Evolutionary conservation across 805 yeast species (phyloP).

Genomic region (Wickerhamiella allomyrinae): DNA sequence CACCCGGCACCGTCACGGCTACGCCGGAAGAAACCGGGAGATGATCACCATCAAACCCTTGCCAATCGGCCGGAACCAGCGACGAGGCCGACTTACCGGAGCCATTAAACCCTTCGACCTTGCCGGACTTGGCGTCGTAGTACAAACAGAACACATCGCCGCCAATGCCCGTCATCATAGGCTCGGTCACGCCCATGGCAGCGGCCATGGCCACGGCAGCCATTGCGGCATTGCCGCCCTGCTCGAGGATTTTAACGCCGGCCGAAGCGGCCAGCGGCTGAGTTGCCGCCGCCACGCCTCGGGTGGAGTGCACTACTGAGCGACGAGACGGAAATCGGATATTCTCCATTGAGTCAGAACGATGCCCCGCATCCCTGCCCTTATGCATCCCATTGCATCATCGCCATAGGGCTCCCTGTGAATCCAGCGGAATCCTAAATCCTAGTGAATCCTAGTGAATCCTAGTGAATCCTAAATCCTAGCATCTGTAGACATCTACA

Average conservation of each 20-base stretch:
- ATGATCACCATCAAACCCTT: conserved; percentile 31
- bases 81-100: conserved; percentile 53
- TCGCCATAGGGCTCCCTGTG: no score
- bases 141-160: conserved; percentile 42
- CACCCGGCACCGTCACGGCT: conserved; percentile 63
- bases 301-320: conserved; percentile 57
- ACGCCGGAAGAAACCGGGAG: conserved; percentile 41
- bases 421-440: no score
- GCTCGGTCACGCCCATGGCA: conserved; percentile 27
- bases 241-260: conserved; percentile 45
- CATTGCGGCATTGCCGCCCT: conserved; percentile 50
- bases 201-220: conserved; percentile 33
- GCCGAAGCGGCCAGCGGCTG: conserved; percentile 71
- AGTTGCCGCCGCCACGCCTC: conserved; percentile 60
- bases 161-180: conserved; percentile 29
- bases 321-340: conserved; percentile 39
- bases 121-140: conserved; percentile 35
- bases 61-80: conserved; percentile 35
- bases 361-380: no score
- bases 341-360: conserved; percentile 1
- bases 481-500: no score
- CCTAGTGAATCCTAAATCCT: no score
- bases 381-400: no score
- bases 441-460: no score
- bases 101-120: conserved; percentile 58